Evolutionary conservation across 805 yeast genomes (phyloP).

Genomic region (Saccharomycodes ludwigii): DNA sequence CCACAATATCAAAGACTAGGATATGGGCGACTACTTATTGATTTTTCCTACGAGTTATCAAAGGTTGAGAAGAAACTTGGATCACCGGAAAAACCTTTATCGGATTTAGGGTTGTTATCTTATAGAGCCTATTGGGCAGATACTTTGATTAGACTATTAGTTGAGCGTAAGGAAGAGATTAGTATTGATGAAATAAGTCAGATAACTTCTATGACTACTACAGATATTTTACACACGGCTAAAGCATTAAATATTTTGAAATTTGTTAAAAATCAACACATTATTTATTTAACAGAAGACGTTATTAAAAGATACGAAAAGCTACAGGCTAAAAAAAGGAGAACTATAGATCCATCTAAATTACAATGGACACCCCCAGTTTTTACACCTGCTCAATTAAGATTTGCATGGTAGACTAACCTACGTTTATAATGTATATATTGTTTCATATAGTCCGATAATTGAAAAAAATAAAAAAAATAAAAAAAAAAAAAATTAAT

Average conservation of each 20-base stretch:
- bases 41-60: constrained; percentile 84
- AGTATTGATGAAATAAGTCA: constrained; percentile 86
- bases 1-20: constrained; percentile 97
- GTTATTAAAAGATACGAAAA: constrained; percentile 66
- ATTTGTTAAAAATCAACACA: constrained; percentile 92
- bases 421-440: constrained; percentile 1
- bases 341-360: constrained; percentile 57
- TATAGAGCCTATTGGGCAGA: constrained; percentile 97
- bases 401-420: constrained; percentile 78
- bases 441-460: background rate
- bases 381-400: constrained; percentile 82
- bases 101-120: constrained; percentile 85
- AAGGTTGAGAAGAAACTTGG: constrained; percentile 84
- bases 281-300: constrained; percentile 75
- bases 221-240: constrained; percentile 87
- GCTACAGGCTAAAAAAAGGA: constrained; percentile 56
- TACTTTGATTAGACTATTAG: constrained; percentile 59
- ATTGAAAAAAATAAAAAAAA: no score
- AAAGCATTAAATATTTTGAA: constrained; percentile 82
- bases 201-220: constrained; percentile 87
- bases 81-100: constrained; percentile 93
- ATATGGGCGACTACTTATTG: constrained; percentile 81
- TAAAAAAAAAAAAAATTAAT: constrained; percentile 23
- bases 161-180: constrained; percentile 51
- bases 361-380: constrained; percentile 92